phyloP scores from a whole-genome alignment of 139 green algal genomes.

The Chlorella vulgaris region DNA sequence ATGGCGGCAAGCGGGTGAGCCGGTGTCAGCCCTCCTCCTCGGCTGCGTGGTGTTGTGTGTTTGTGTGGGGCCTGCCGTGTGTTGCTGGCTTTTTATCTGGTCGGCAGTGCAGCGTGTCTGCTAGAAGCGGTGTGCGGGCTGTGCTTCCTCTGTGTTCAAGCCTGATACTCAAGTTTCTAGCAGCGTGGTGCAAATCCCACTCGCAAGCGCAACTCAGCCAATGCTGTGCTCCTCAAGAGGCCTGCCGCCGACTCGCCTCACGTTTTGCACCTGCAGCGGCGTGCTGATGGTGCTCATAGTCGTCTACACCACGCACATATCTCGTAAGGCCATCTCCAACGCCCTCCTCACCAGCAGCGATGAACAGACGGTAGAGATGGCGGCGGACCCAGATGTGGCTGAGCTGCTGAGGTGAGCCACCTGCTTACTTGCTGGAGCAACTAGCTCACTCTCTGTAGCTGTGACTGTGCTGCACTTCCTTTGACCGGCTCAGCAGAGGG shows the following conservation, averaged over 20 bases:
- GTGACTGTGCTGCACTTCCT: too few species aligned
- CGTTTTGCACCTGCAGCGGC: slow-evolving; percentile 6
- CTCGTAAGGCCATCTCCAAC: slow-evolving; percentile 32
- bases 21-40: not conserved
- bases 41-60: too few species aligned
- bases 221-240: too few species aligned
- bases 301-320: slow-evolving; percentile 60
- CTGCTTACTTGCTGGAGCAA: not conserved
- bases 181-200: too few species aligned
- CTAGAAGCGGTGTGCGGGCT: too few species aligned
- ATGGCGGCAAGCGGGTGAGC: slow-evolving; percentile 28
- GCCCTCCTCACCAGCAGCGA: slow-evolving; percentile 33
- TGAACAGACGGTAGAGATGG: slow-evolving; percentile 34
- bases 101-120: too few species aligned
- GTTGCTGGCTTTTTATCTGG: too few species aligned
- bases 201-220: too few species aligned
- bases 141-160: too few species aligned
- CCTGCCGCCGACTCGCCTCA: not conserved
- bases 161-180: too few species aligned
- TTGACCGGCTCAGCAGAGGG: too few species aligned
- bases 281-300: slow-evolving; percentile 47
- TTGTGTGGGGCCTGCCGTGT: not conserved
- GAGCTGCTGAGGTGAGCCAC: slow-evolving; percentile 24
- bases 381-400: slow-evolving; percentile 35
- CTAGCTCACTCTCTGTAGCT: not conserved